Evolutionary conservation across 2,329 filamentous ascomycete species (phyloP).

Genomic region (Fusarium subtropicale): DNA sequence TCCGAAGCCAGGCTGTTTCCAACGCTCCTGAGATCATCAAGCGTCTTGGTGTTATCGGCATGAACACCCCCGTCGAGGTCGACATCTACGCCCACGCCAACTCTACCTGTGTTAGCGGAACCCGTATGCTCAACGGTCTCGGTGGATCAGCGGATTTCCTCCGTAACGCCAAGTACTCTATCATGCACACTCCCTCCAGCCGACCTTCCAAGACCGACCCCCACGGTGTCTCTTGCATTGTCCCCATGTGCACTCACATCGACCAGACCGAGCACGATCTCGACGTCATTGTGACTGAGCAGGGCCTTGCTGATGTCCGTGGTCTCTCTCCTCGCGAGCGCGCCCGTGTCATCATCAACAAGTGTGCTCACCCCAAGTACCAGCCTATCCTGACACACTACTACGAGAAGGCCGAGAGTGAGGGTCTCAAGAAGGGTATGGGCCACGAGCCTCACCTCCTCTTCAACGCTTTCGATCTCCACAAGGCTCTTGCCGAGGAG

Average conservation of each 20-base stretch:
- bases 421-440: constrained; percentile 87
- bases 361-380: constrained; percentile 89
- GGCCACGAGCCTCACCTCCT: constrained; percentile 90
- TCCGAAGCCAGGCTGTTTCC: constrained; percentile 88
- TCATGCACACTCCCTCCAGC: constrained; percentile 92
- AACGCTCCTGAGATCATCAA: constrained; percentile 93
- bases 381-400: constrained; percentile 84
- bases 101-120: constrained; percentile 89
- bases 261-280: constrained; percentile 95
- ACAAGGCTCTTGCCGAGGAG: constrained; percentile 82
- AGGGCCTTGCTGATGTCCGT: constrained; percentile 85
- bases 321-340: constrained; percentile 83
- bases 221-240: constrained; percentile 84
- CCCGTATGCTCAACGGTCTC: constrained; percentile 87
- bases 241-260: constrained; percentile 93
- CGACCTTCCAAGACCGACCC: constrained; percentile 86
- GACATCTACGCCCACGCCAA: constrained; percentile 97
- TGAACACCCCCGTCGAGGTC: constrained; percentile 95
- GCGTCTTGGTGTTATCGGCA: constrained; percentile 86
- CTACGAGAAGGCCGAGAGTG: constrained; percentile 85
- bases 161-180: constrained; percentile 81
- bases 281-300: constrained; percentile 82
- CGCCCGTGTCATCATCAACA: constrained; percentile 85
- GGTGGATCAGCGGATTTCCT: constrained; percentile 87
- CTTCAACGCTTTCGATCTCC: constrained; percentile 90